Percentiles rank a stretch among this genome's conserved stretches.
Conservation (phyloP, 176 grass and related monocot species). For the Oryza coarctata region DNA sequence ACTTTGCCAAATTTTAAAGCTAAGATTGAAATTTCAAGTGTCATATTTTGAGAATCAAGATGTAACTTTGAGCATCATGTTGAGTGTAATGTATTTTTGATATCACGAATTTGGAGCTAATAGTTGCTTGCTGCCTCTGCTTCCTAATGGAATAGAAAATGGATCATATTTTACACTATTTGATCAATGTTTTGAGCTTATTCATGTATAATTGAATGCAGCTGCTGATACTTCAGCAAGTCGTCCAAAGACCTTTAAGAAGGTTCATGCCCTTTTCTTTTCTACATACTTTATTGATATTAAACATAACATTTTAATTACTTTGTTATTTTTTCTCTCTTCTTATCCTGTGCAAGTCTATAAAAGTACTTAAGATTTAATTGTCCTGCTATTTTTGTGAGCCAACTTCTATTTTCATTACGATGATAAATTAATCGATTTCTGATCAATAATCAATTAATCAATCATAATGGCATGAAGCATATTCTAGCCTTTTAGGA, state of each 20-base stretch:
- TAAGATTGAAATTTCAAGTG: not conserved
- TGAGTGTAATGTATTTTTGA: not conserved
- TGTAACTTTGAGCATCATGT: not conserved
- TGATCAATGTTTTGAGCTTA: not conserved
- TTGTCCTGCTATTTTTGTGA: not conserved
- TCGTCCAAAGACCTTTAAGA: conserved; percentile 59
- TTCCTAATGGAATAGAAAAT: not conserved
- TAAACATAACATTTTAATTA: not conserved
- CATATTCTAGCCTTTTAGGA: not conserved
- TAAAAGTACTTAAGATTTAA: not conserved
- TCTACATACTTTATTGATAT: not conserved
- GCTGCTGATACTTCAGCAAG: conserved; percentile 62
- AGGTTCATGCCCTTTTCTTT: conserved; percentile 39
- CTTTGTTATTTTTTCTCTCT: not conserved
- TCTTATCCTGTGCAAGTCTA: not conserved
- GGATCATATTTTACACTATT: not conserved
- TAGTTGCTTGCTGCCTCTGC: not conserved
- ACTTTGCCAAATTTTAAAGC: not conserved
- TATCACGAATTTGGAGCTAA: not conserved
- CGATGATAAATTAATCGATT: not conserved
- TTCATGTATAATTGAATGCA: conserved; percentile 49
- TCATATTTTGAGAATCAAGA: not conserved
- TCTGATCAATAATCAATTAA: not conserved
- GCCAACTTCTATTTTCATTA: not conserved
- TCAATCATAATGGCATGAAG: not conserved